Base-by-base conservation (phyloP, 2,329 filamentous ascomycete genomes). In the Colletotrichum magnum region DNA sequence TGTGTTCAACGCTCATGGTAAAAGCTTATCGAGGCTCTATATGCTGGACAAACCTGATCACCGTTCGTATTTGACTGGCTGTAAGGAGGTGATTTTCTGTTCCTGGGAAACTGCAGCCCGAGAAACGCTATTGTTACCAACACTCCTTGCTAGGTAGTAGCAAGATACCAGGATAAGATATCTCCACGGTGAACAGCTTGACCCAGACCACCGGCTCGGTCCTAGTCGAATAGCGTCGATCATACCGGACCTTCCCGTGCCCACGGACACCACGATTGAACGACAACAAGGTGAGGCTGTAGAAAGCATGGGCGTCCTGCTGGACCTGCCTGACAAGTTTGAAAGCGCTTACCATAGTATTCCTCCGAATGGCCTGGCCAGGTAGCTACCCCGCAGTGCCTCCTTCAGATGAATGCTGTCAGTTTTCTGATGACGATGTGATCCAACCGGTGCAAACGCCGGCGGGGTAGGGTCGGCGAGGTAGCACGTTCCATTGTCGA, bases 181-280 rank as follows among this genome's bases (percentile, higher is more conserved):
- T 24, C 21, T 47, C 0, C 0, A 18, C 10, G 4, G 5, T 5
- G 2, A 18, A 48, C 15, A 21, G 10, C 16, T 9, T 18, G 13
- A 15, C 28, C 45, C 1, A 5, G n/a, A 18, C 10, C 2, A 6
- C 15, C 32, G 28, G 26, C 9, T 36, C 15, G n/a, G 45, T 24
- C 21, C 21, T 24, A 24, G 21, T 24, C 21, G 21, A 24, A 16
- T 9, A 26, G 12, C 45, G 45, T 50, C 57, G 43, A 50, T 59
- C 57, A 59, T 39, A 39, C 45, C 28, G 43, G 41, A 59, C 57
- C 57, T 59, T 50, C 45, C 43, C 56, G 26, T 24, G n/a, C 26
- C 18, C 54, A 58, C 32, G 7, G 6, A 36, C 54, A 21, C 26
- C 6, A 39, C 7, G 6, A 10, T 6, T 36, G 24, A 58, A 58